Evolutionary conservation across 495 filamentous ascomycete species (phyloP).

Genomic region (Elasticomyces elasticus): DNA sequence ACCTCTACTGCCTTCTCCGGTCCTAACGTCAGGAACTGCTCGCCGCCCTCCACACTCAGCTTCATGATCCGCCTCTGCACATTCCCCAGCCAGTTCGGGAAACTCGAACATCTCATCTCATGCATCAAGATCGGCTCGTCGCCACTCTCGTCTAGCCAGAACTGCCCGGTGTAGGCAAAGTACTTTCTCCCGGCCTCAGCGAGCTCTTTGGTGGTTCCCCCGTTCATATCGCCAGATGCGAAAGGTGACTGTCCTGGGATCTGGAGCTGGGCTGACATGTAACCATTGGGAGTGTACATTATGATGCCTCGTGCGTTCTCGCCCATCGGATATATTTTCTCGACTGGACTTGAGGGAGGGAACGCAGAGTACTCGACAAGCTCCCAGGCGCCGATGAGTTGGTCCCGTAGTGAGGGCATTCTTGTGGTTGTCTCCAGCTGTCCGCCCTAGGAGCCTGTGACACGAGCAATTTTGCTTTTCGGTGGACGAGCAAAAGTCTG

Average conservation of each 20-base stretch:
- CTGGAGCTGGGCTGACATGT: constrained; percentile 23
- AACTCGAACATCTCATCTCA: background rate
- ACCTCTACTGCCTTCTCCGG: background rate
- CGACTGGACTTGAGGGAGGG: background rate
- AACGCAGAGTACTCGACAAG: background rate
- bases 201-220: background rate
- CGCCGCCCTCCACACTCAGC: background rate
- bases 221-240: background rate
- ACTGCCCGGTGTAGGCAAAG: constrained; percentile 10
- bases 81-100: constrained; percentile 1
- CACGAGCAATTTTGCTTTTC: too few relatives aligned
- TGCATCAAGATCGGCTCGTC: background rate
- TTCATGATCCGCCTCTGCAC: background rate
- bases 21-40: background rate
- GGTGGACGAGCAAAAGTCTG: too few relatives aligned
- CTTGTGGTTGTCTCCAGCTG: background rate
- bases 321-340: constrained; percentile 17
- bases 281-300: constrained; percentile 20
- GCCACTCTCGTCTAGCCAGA: constrained; percentile 3
- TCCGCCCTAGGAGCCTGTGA: too few relatives aligned
- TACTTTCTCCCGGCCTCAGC: constrained; percentile 3
- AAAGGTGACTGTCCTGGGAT: constrained; percentile 8
- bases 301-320: constrained; percentile 19
- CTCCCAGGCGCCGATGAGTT: constrained; percentile 12
- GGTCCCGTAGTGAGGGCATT: constrained; percentile 3